These are phyloP conservation scores for Talaromyces sp. DNA, from an alignment of 2,329 filamentous ascomycete species.

Conservation along the genomic window DNA sequence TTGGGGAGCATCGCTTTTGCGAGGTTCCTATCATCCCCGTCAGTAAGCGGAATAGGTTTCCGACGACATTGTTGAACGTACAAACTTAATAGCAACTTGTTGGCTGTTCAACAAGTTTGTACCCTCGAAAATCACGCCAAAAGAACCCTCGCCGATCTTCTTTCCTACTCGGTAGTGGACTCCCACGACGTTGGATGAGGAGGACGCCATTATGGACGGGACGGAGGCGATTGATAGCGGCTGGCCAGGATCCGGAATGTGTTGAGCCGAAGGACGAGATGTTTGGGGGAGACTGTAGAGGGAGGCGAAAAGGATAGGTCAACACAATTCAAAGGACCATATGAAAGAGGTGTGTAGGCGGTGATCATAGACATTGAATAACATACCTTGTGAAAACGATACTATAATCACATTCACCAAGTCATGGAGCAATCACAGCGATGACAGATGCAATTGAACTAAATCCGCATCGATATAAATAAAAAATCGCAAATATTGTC, in stretches of 20 bases:
- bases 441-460: constrained; percentile 6
- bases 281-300: not conserved
- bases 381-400: not conserved
- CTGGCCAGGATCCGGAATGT: not conserved
- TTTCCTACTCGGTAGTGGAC: constrained; percentile 98
- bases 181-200: constrained; percentile 94
- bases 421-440: not conserved
- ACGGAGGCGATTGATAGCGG: not conserved
- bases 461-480: not conserved
- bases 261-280: not conserved
- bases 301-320: not conserved
- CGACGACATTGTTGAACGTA: constrained; percentile 52
- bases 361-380: not conserved
- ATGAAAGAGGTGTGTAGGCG: not conserved
- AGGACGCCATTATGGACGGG: constrained; percentile 67
- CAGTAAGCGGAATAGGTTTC: constrained; percentile 23
- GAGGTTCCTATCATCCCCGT: constrained; percentile 68
- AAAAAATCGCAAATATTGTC: not conserved
- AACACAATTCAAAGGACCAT: not conserved
- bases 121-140: constrained; percentile 97
- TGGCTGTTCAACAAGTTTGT: constrained; percentile 99
- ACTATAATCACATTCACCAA: not conserved
- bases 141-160: constrained; percentile 98
- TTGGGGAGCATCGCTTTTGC: constrained; percentile 97
- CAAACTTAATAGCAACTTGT: constrained; percentile 99